A percentile compares a stretch with the other conserved stretches of the same genome.
phyloP scores from a whole-genome alignment of 192 early-diverging fungal genomes.

The Funneliformis mosseae region DNA sequence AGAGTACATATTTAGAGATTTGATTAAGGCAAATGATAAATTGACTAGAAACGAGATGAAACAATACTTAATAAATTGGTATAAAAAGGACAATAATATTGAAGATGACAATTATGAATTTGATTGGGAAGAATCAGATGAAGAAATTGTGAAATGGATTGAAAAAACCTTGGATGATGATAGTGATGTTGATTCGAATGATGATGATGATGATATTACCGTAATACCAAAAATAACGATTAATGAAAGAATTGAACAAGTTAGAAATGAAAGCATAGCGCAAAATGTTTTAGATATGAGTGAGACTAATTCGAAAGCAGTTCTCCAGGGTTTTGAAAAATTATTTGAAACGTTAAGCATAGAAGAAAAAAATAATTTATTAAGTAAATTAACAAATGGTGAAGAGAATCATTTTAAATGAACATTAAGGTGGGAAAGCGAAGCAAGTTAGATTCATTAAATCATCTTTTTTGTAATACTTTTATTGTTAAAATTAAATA shows the following conservation, averaged over 20 bases:
- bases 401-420: no score
- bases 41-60: slow-evolving; percentile 58
- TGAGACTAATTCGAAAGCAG: no score
- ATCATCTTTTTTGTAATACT: no score
- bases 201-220: not conserved
- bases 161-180: slow-evolving; percentile 46
- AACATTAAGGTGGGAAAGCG: no score
- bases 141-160: slow-evolving; percentile 61
- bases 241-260: not conserved
- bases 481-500: no score
- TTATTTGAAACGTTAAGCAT: no score
- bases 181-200: slow-evolving; percentile 18
- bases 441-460: no score
- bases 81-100: slow-evolving; percentile 52
- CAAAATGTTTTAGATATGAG: no score
- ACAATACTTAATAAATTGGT: slow-evolving; percentile 65
- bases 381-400: no score
- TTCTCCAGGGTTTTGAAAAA: no score
- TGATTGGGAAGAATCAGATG: slow-evolving; percentile 62
- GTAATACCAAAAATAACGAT: not conserved
- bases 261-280: slow-evolving; percentile 14
- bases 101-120: slow-evolving; percentile 40
- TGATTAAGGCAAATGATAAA: slow-evolving; percentile 49
- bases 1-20: slow-evolving; percentile 68
- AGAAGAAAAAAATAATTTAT: no score